Conservation (phyloP, 208 protist species). For the Giardia muris region DNA sequence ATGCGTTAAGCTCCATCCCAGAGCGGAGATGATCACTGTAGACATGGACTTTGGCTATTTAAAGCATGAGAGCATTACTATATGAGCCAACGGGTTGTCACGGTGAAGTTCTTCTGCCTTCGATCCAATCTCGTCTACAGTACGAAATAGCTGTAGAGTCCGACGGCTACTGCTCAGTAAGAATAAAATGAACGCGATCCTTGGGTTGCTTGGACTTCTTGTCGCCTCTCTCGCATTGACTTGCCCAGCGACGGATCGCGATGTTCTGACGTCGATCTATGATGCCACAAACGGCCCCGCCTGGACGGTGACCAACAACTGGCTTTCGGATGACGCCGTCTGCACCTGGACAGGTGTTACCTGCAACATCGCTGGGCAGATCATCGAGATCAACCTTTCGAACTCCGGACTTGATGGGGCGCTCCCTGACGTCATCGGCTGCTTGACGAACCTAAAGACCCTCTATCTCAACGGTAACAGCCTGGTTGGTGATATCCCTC, state of each 20-base stretch:
- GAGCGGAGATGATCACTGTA: too few species aligned
- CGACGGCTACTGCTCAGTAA: too few species aligned
- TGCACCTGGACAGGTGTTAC: conserved; percentile 19
- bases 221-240: not conserved
- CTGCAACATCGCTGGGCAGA: not conserved
- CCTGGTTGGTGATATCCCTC: not conserved
- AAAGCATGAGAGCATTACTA: too few species aligned
- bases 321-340: not conserved
- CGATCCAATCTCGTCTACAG: too few species aligned
- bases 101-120: too few species aligned
- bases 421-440: not conserved
- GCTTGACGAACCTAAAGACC: conserved; percentile 3
- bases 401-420: not conserved
- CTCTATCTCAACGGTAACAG: conserved; percentile 14
- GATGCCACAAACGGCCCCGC: not conserved
- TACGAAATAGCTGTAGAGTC: too few species aligned
- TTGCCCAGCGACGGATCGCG: not conserved
- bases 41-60: too few species aligned
- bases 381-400: not conserved
- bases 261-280: conserved; percentile 6
- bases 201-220: not conserved
- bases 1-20: too few species aligned
- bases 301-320: not conserved
- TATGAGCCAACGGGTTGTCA: too few species aligned
- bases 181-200: too few species aligned